Base-by-base conservation (phyloP, 2,329 filamentous ascomycete genomes). In the Aureobasidium uvarum region DNA sequence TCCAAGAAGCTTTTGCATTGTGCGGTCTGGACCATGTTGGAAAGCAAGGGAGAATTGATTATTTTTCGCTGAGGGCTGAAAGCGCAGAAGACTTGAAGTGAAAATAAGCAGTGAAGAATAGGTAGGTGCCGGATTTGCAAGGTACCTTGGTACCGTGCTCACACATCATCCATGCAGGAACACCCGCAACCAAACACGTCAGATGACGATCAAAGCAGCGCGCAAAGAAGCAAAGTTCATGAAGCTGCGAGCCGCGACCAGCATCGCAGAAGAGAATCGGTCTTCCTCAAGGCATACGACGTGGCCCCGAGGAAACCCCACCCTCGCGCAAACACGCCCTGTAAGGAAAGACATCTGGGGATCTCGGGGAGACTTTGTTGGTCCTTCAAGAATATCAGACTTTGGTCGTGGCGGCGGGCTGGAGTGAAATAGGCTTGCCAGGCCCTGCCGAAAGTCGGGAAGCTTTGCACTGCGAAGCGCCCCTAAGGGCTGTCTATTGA, bases 321-420 rank as follows among this genome's bases (percentile, higher is more conserved):
- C 31, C 38, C 54, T 59, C 55, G 55, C 55, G 13, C 28, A 23
- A 52, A 46, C 28, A 46, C 39, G 25, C 55, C 55, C 28, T 23
- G 41, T 59, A 59, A 18, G 55, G 55, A 59, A 59, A 46, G 55
- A 59, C 39, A 46, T 59, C 55, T 20, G 39, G 55, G 55, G 41
- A 46, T n/a, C 14, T 43, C 38, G 54, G 38, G 23, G 52, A 18
- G n/a, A n/a, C 16, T 43, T 43, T 31, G 18, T 10, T 36, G 33
- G 33, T 7, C 25, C 28, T 18, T 6, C 18, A 52, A 10, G 31
- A 16, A 36, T 39, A 55, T 20, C 50, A 23, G n/a, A 43, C 18
- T 56, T 43, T 56, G 23, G 14, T 43, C 4, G 41, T 59, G 55
- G 55, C 28, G 23, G 38, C 28, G 33, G 51, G 11, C 41, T 59